Conservation (phyloP, 2,329 filamentous ascomycete genomes). For the Emmonsia crescens region DNA sequence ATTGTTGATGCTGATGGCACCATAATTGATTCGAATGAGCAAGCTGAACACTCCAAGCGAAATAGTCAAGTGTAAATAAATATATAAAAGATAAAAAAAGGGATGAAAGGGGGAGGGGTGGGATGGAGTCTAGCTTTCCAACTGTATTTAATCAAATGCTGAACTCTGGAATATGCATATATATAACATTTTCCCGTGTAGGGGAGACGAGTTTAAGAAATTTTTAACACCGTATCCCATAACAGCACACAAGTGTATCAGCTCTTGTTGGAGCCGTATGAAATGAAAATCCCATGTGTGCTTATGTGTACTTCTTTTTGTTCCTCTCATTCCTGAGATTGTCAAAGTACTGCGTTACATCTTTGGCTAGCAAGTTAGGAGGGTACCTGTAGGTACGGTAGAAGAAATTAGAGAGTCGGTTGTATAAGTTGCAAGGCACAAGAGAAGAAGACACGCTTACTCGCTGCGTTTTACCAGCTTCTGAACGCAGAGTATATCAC, state of each 20-base stretch:
- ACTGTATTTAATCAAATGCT: background rate
- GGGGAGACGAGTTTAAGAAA: background rate
- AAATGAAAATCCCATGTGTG: background rate
- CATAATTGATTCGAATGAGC: slow-evolving; percentile 2
- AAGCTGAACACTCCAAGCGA: background rate
- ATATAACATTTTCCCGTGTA: background rate
- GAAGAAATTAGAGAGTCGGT: background rate
- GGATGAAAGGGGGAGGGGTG: background rate
- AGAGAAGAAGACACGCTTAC: background rate
- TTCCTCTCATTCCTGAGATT: slow-evolving; percentile 1
- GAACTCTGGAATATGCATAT: background rate
- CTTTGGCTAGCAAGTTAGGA: background rate
- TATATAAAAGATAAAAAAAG: background rate
- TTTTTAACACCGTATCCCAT: background rate
- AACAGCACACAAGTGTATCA: background rate
- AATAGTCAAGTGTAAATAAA: background rate
- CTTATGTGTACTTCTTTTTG: background rate
- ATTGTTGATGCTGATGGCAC: background rate
- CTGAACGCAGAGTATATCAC: slow-evolving; percentile 2
- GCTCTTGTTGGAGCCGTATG: background rate
- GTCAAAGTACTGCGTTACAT: slow-evolving; percentile 2
- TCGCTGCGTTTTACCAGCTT: background rate
- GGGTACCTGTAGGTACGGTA: background rate
- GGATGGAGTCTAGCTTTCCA: background rate
- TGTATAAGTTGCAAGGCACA: no score